Conservation (phyloP, 139 green algal species). For the Deuterostichococcus epilithicus region DNA sequence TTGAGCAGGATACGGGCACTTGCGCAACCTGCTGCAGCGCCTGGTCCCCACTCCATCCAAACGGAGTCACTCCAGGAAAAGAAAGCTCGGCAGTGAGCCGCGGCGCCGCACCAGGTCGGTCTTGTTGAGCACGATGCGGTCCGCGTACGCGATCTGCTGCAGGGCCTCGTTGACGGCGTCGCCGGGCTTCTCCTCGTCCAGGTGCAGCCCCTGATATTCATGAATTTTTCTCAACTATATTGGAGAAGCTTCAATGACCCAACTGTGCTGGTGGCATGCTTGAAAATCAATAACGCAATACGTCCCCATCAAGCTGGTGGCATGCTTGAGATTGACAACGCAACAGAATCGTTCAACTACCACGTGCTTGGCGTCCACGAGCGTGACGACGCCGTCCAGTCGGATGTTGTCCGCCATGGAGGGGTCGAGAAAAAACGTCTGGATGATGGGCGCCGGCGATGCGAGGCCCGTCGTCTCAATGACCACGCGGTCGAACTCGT, state of each 20-base stretch:
- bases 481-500: slow-evolving; percentile 87
- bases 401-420: slow-evolving; percentile 35
- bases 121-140: slow-evolving; percentile 96
- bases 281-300: no score
- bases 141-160: slow-evolving; percentile 93
- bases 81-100: no score
- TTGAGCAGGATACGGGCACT: no score
- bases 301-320: no score
- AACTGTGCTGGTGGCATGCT: no score
- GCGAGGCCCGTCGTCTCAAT: slow-evolving; percentile 97
- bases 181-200: slow-evolving; percentile 57
- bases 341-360: no score
- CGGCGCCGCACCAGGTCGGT: slow-evolving; percentile 66
- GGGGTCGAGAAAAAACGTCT: slow-evolving; percentile 84
- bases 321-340: no score
- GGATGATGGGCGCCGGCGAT: slow-evolving; percentile 90
- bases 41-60: neutral
- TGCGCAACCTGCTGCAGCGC: no score
- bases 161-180: slow-evolving; percentile 86
- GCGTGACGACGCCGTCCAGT: slow-evolving; percentile 86
- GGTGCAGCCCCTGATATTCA: slow-evolving; percentile 47
- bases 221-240: no score
- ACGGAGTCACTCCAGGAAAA: no score
- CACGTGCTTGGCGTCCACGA: slow-evolving; percentile 39
- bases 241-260: no score